phyloP scores from a whole-genome alignment of 441 rosid genomes.

The Iberis amara region DNA sequence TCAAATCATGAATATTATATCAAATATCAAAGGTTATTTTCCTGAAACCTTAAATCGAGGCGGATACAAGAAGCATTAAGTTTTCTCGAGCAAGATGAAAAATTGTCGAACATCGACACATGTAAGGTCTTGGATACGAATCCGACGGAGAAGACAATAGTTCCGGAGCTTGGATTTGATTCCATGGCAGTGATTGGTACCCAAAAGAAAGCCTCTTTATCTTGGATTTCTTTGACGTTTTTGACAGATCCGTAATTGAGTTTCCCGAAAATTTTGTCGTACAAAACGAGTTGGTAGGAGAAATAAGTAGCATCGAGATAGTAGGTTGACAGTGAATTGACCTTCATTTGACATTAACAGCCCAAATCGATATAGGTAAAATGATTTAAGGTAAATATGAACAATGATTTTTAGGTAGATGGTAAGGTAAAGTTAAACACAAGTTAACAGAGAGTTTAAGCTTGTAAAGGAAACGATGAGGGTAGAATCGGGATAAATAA shows the following conservation, averaged over 20 bases:
- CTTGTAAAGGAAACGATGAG: too few species aligned
- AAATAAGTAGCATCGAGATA: conserved; percentile 41
- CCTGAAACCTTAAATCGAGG: conserved; percentile 10
- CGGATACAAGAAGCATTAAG: conserved; percentile 27
- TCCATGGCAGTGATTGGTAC: conserved; percentile 44
- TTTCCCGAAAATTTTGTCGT: conserved; percentile 41
- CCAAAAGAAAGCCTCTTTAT: conserved; percentile 49
- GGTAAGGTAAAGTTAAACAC: too few species aligned
- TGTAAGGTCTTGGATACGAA: conserved; percentile 52
- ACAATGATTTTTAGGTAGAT: too few species aligned
- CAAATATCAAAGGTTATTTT: too few species aligned
- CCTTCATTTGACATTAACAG: too few species aligned
- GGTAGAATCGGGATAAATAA: too few species aligned
- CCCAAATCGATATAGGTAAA: too few species aligned
- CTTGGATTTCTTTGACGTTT: conserved; percentile 46
- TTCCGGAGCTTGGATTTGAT: conserved; percentile 32
- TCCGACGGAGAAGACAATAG: conserved; percentile 50
- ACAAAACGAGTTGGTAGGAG: conserved; percentile 42
- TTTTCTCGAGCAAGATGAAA: conserved; percentile 44
- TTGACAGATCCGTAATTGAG: conserved; percentile 42
- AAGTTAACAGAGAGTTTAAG: too few species aligned
- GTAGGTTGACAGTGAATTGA: conserved; percentile 38
- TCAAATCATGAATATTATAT: too few species aligned
- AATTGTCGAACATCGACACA: conserved; percentile 36
- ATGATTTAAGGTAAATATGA: too few species aligned